Base-by-base conservation (phyloP, 257 asterid genomes). In the Cynanchum wilfordii region DNA sequence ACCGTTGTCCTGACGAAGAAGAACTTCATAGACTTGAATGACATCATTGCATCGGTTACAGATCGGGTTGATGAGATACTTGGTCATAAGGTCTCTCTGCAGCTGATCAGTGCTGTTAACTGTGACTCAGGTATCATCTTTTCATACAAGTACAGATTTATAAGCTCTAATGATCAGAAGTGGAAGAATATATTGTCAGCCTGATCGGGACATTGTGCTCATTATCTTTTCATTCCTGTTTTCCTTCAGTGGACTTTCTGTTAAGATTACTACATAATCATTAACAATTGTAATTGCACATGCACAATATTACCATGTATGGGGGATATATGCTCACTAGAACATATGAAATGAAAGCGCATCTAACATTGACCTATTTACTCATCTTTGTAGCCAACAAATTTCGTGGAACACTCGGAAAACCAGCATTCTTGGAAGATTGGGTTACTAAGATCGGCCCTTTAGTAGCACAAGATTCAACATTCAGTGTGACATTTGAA, bases 1-100 rank as follows among this genome's bases (percentile, higher is more conserved):
- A 81, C 42, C 13, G 90, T 87, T 25, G 89, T 88, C 19, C 75
- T 91, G 80, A 82, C 81, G 87, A 89, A 88, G 91, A 91, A 87
- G 63, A 89, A 79, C 45, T 38, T 74, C 22, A 10, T 86, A 65
- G 90, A 81, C 25, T 33, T 86, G n/a, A 85, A 66, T 15, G 76
- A 83, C 58, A n/a, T 83, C 1, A 73, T 47, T 10, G 87, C 89
- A 6, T 79, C 91, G 1, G 71, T 79, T 22, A 16, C 77, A 74
- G 96, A 90, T 66, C 79, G 84, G 13, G 1, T 83, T 10, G 86
- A 82, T 55, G 98, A 92, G 54, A 5, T 88, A 5, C 47, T 71
- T 27, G 91, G 96, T 0, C 77, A 74, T 52, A 90, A 82, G 84
- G 92, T 92, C 1, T 80, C 82, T 33, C 59, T 92, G 65, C 86